Evolutionary conservation across 2,329 filamentous ascomycete species (phyloP).

Genomic region (Fusarium zealandicum): DNA sequence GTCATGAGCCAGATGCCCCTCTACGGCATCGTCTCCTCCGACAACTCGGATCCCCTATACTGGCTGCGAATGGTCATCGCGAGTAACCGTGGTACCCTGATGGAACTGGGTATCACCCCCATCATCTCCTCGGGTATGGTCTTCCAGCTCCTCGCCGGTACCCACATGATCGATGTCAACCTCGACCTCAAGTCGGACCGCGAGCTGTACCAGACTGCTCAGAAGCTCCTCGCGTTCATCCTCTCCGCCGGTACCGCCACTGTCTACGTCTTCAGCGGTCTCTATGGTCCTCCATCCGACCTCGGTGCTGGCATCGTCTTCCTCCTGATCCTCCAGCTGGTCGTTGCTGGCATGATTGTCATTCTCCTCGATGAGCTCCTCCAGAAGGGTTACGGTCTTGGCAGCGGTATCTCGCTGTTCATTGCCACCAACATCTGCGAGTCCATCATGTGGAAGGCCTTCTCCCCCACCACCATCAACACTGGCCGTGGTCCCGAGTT

Average conservation of each 20-base stretch:
- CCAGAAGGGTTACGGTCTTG: conserved; percentile 98
- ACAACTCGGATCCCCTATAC: conserved; percentile 98
- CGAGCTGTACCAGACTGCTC: conserved; percentile 99
- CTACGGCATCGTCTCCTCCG: conserved; percentile 98
- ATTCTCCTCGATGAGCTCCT: conserved; percentile 98
- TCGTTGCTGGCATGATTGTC: conserved; percentile 97
- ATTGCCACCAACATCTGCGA: conserved; percentile 99
- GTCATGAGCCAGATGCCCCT: conserved; percentile 99
- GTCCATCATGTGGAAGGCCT: conserved; percentile 99
- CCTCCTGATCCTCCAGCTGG: conserved; percentile 95
- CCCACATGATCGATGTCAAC: conserved; percentile 99
- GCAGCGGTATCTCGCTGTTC: conserved; percentile 98
- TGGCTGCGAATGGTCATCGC: conserved; percentile 99
- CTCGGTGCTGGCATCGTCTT: conserved; percentile 98
- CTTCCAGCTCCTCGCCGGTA: conserved; percentile 99
- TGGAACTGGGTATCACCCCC: conserved; percentile 96
- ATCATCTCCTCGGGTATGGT: conserved; percentile 99
- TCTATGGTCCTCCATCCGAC: conserved; percentile 95
- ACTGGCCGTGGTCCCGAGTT: conserved; percentile 99
- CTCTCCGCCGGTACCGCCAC: conserved; percentile 97
- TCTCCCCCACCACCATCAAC: conserved; percentile 99
- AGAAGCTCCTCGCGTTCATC: conserved; percentile 98
- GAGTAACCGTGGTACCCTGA: conserved; percentile 94
- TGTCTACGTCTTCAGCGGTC: conserved; percentile 97
- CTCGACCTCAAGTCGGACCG: conserved; percentile 99